A percentile compares a stretch with the other conserved stretches of the same genome.
Evolutionary conservation across 805 yeast species (phyloP).

Genomic region (Suhomyces emberorum): DNA sequence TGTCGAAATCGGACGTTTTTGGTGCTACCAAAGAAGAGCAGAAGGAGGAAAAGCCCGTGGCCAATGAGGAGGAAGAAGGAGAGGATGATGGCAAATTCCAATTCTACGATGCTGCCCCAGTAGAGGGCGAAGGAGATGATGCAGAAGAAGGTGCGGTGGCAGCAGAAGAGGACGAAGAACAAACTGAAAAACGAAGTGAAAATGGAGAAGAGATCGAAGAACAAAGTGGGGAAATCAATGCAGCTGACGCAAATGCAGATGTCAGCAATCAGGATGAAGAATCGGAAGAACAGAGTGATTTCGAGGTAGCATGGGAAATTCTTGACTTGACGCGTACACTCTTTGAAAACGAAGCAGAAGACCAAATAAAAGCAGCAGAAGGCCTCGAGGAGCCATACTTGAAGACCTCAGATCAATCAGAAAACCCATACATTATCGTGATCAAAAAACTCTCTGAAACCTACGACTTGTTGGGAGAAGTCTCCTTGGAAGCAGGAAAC

Average conservation of each 20-base stretch:
- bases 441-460: constrained; percentile 64
- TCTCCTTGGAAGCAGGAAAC: constrained; percentile 85
- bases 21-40: constrained; percentile 47
- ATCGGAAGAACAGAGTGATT: constrained; percentile 60
- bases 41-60: constrained; percentile 18
- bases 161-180: constrained; percentile 16
- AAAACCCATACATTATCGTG: constrained; percentile 31
- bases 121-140: constrained; percentile 21
- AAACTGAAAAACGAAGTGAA: constrained; percentile 20
- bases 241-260: constrained; percentile 20
- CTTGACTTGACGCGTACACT: constrained; percentile 73
- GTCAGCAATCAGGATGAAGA: constrained; percentile 41
- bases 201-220: constrained; percentile 19
- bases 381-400: constrained; percentile 24
- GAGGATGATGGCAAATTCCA: constrained; percentile 27
- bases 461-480: constrained; percentile 81
- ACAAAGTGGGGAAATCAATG: constrained; percentile 17
- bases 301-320: constrained; percentile 86
- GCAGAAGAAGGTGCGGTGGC: constrained; percentile 11
- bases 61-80: constrained; percentile 15
- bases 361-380: constrained; percentile 8
- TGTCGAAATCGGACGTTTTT: constrained; percentile 68
- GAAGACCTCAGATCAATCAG: constrained; percentile 26
- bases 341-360: constrained; percentile 46
- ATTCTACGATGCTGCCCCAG: constrained; percentile 24